Base-by-base conservation (phyloP, 768 basidiomycete genomes). In the Pleurotus eryngii region DNA sequence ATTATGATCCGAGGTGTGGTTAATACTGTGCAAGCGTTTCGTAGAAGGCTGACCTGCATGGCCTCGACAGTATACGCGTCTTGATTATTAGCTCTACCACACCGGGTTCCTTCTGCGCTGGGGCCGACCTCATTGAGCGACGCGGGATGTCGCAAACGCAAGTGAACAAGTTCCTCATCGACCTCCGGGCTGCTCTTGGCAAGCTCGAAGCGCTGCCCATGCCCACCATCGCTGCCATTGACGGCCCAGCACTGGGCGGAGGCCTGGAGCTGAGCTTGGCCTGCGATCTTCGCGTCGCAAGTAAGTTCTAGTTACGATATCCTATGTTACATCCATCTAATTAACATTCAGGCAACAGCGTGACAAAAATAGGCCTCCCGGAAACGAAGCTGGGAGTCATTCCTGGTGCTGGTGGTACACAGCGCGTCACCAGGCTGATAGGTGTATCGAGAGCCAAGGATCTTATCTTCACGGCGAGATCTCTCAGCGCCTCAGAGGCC, bases 181-280 rank as follows among this genome's bases (percentile, higher is more conserved):
- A 89, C 63, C 76, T 97, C 20, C 83, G 95, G 26, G 74, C 76
- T 39, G 81, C 90, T 7, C 71, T 98, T 40, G 78, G 81, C 26
- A 82, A 82, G 64, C 81, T 98, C n/a, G 93, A 95, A 72, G 76
- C 78, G 40, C 74, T 96, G 35, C 88, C 89, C 4, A 82, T 95
- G 75, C 95, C 95, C 3, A 95, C 92, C 14, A 90, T 97, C 56
- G 90, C 90, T 37, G 92, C 94, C 4, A 90, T 98, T 42, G 95
- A 97, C 67, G 95, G 95, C 0, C 92, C 91, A 17, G 95, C 95
- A 7, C 78, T 98, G 0, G 95, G 95, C 8, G 95, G 95, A n/a
- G 95, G 95, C 1, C 78, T 95, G 26, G 95, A 98, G 70, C 71
- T 97, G 57, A 81, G 87, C 57, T 78, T 98, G 54, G 89, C 92